Base-by-base conservation (phyloP, 805 yeast genomes). In the Komagataella mondaviorum region DNA sequence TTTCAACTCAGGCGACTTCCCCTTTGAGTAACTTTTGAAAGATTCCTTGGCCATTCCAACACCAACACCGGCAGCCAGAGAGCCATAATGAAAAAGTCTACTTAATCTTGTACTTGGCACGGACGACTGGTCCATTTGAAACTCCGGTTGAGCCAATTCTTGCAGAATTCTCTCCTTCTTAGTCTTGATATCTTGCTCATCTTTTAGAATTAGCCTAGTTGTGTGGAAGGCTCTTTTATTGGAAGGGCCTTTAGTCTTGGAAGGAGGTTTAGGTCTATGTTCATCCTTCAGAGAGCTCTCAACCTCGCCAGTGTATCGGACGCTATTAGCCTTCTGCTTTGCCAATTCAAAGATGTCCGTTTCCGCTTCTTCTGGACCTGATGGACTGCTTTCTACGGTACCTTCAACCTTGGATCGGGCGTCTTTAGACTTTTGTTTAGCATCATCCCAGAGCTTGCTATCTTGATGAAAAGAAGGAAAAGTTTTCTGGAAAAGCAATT, bases 71-170 rank as follows among this genome's bases (percentile, higher is more conserved):
- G 98, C 95, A 1, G 97, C 98, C 36, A 93, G 69, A 2, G 87
- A 72, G 7, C 98, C 97, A 63, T 90, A 93, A 66, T 93, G 99
- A 62, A 89, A 88, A 49, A 93, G 74, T 54, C 99, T 73, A 20
- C 89, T 87, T n/a, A 93, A 65, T 59, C 96, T 78, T 1, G 95
- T 77, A 17, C 90, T 73, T 2, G 99, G 99, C 16, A 93, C 93
- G 47, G 85, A 78, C 1, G 93, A 78, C 51, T 75, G 75, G 43
- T 78, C 66, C 75, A 80, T 64, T 54, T 77, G 76, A 56, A 73
- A 65, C 39, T 66, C 71, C n/a, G 65, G 65, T 51, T 63, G 63
- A 6, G 58, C 63, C n/a, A 63, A 60, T 51, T 58, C 63, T 1
- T 72, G 72, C 43, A 67, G 53, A 1, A 60, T 54, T 18, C 22